A percentile compares a stretch with the other conserved stretches of the same genome.
phyloP scores from a whole-genome alignment of 371 early-diverging fungal genomes.

The Mortierella polycephala region DNA sequence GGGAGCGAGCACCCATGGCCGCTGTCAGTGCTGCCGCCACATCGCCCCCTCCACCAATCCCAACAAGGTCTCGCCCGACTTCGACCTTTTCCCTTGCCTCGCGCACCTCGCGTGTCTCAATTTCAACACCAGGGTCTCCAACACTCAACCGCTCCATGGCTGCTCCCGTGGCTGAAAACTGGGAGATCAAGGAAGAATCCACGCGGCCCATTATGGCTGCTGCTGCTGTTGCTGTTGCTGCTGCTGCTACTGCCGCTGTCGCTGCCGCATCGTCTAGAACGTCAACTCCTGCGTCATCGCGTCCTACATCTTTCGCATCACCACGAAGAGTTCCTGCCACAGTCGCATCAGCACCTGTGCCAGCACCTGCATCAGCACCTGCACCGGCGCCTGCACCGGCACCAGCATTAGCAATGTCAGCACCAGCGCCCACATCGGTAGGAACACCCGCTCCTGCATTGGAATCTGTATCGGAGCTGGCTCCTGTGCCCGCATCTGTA shows the following conservation, averaged over 20 bases:
- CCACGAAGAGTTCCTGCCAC: neutral
- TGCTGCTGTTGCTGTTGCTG: too few species aligned
- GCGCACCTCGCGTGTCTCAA: too few species aligned
- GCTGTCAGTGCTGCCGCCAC: slow-evolving; percentile 1
- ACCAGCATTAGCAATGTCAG: neutral
- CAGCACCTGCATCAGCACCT: slow-evolving; percentile 1
- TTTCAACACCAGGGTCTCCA: slow-evolving; percentile 23
- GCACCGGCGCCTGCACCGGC: slow-evolving; percentile 1
- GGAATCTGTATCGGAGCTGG: neutral
- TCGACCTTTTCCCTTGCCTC: slow-evolving; percentile 30
- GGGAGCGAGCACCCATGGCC: slow-evolving; percentile 9
- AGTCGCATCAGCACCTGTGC: neutral
- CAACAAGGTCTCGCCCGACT: slow-evolving; percentile 38
- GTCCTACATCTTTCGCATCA: too few species aligned
- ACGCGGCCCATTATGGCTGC: too few species aligned
- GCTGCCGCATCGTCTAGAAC: too few species aligned
- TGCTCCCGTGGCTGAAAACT: slow-evolving; percentile 8
- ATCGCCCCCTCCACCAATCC: slow-evolving; percentile 32
- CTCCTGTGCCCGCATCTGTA: neutral
- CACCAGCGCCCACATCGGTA: neutral
- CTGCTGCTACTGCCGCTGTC: too few species aligned
- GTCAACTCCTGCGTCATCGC: too few species aligned
- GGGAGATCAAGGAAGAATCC: slow-evolving; percentile 6
- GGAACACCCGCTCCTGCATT: neutral
- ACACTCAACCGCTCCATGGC: slow-evolving; percentile 1